Evolutionary conservation across 495 filamentous ascomycete genomes (phyloP).

Genomic region (Neurospora sp.): DNA sequence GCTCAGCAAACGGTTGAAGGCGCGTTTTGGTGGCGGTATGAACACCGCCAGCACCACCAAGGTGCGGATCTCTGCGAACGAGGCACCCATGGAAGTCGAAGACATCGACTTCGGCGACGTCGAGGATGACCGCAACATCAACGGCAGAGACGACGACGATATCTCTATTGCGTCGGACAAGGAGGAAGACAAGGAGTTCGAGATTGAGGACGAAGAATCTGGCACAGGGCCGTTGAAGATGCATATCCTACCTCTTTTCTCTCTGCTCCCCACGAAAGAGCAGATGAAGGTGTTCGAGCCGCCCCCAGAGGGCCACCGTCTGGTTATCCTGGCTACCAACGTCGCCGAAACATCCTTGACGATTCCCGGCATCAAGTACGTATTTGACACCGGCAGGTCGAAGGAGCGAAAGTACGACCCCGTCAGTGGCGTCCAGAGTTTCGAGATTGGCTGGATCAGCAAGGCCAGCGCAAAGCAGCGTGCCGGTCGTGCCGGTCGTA

Average conservation of each 20-base stretch:
- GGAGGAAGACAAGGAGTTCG: conserved; percentile 48
- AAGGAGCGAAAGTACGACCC: conserved; percentile 86
- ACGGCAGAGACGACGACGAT: conserved; percentile 38
- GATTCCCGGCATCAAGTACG: conserved; percentile 90
- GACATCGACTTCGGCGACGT: conserved; percentile 71
- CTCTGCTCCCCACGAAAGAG: conserved; percentile 84
- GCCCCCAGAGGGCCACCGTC: conserved; percentile 70
- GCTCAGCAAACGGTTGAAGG: conserved; percentile 66
- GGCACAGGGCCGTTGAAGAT: conserved; percentile 50
- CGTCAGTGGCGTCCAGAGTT: conserved; percentile 83
- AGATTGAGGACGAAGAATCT: conserved; percentile 51
- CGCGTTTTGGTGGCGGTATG: conserved; percentile 48
- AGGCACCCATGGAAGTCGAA: conserved; percentile 73
- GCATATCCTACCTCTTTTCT: conserved; percentile 87
- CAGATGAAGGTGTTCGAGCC: conserved; percentile 89
- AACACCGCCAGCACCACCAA: conserved; percentile 45
- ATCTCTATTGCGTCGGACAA: conserved; percentile 38
- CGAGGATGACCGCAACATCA: conserved; percentile 32
- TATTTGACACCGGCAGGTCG: conserved; percentile 83
- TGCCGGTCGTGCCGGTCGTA: conserved; percentile 89
- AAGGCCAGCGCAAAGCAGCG: conserved; percentile 93
- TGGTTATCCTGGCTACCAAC: conserved; percentile 91
- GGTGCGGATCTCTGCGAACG: conserved; percentile 63
- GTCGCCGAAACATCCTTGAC: conserved; percentile 95
- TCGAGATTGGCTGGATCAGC: conserved; percentile 92